Base-by-base conservation (phyloP, 2,329 filamentous ascomycete genomes). In the Aspergillus fumigatus region DNA sequence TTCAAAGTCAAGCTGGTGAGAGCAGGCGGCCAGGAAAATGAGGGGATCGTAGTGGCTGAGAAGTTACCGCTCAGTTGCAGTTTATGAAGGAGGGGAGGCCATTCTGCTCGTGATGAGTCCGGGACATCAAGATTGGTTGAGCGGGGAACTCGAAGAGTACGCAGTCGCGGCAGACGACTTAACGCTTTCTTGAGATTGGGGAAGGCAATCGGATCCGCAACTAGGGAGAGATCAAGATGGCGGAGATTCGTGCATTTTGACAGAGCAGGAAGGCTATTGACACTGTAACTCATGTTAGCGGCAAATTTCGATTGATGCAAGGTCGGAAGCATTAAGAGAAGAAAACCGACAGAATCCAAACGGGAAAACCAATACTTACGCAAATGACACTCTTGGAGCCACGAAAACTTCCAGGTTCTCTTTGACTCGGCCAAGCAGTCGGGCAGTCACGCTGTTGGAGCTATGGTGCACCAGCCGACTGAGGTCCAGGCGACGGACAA, bases 311-410 rank as follows among this genome's bases (percentile, higher is more conserved):
- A 17, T 35, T 35, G 32, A 38, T 38, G 5, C 14, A 38, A n/a
- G 14, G 5, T 17, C 7, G 14, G 7, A 38, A 38, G 32, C 32
- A 7, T 38, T 32, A 3, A 38, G 50, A 9, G 25, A 10, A 26
- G 21, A 38, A n/a, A 41, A 8, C n/a, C 17, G n/a, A 3, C 40
- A 9, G n/a, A 9, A 9, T 41, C 19, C 17, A 19, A 41, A 41
- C 7, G n/a, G 45, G 23, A 11, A 40, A 19, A 14, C 8, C 10
- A 17, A 19, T n/a, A 70, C 77, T 67, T 63, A 79, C 75, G 79
- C 80, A 62, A 87, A 86, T 3, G 79, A 80, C 4, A 80, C 77
- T 57, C 82, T 81, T 1, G 84, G 84, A 1, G 84, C 83, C 49
- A 80, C 67, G 65, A 86, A 86, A n/a, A 72, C 67, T 59, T 80